Conservation (phyloP, 2,329 filamentous ascomycete genomes). For the Calonectria honghensis region DNA sequence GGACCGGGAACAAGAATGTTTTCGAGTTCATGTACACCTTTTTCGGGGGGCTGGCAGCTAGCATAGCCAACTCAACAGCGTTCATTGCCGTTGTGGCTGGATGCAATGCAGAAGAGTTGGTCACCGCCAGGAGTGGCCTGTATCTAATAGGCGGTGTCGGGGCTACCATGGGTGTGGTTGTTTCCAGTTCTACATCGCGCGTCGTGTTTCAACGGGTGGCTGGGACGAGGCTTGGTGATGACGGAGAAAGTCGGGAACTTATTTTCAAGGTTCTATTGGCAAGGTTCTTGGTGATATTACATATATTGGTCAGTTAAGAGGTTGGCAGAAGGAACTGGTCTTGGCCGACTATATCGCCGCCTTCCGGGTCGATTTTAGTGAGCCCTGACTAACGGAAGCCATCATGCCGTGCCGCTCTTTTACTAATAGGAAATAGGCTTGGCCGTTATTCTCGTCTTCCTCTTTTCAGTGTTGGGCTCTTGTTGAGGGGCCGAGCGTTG, state of each 20-base stretch:
- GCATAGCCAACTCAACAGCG: background rate
- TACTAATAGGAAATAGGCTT: background rate
- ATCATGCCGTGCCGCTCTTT: background rate
- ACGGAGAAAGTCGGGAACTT: background rate
- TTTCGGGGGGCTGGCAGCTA: background rate
- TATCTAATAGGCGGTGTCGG: background rate
- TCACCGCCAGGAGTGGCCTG: background rate
- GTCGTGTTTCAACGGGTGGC: slow-evolving; percentile 1
- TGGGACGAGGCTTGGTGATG: background rate
- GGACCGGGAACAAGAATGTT: background rate
- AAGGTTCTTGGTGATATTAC: background rate
- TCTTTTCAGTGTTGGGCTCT: background rate
- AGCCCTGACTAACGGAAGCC: background rate
- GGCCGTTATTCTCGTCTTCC: background rate
- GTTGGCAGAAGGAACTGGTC: background rate
- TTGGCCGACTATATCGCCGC: background rate
- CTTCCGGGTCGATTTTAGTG: background rate
- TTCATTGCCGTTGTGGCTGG: background rate
- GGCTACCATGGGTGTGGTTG: background rate
- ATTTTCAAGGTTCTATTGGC: background rate
- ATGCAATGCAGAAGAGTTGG: background rate
- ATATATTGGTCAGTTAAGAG: background rate
- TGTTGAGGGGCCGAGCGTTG: background rate
- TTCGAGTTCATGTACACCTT: background rate
- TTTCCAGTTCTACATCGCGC: background rate